Evolutionary conservation across 2,329 filamentous ascomycete species (phyloP), one percentile per base, ranked within the genome.

Genomic region (Paecilomyces dactylethromorphus): DNA sequence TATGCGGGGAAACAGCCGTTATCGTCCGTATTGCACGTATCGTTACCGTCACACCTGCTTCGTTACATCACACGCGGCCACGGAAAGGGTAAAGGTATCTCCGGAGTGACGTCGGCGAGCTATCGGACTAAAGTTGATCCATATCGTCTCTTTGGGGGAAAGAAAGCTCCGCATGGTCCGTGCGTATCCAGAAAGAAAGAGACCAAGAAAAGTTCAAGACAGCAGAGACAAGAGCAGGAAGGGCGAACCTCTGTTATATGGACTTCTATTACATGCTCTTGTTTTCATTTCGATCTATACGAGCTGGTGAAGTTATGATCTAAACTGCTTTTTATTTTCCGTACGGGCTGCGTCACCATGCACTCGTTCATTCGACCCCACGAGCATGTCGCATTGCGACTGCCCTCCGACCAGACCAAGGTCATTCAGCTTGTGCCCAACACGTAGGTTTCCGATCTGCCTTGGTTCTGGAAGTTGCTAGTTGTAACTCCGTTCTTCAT

Each of bases 361-460:
- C 70, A 75, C 64, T 76, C 74, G 7, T 71, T 67, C 35, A 70
- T 77, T 58, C 68, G 67, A 22, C 73, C 74, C 6, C 61, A 74
- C 53, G 68, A 75, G 51, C 71, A 70, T 57, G 69, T 76, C 59
- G 71, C 65, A 22, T 59, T 77, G 35, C 68, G 70, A 59, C 67
- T 77, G 32, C 80, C 85, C 13, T 87, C 84, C 12, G 84, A 84
- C 62, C 74, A 79, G 56, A 76, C 81, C 58, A 85, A 83, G 68
- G 76, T 87, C 59, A 69, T 85, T 58, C 81, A 86, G 65, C 77
- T 87, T 63, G 76, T 80, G 58, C 85, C 86, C 56, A 84, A 88
- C 72, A 84, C 83, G 84, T 88, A 84, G 71, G 86, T 84, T 62
- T 67, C 65, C 26, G 58, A 58, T 58, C 60, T 60, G 53, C 66